Percentiles rank a stretch among this genome's conserved stretches.
phyloP scores from a whole-genome alignment of 2,329 filamentous ascomycete genomes.

The Chaetothyriales sp. region DNA sequence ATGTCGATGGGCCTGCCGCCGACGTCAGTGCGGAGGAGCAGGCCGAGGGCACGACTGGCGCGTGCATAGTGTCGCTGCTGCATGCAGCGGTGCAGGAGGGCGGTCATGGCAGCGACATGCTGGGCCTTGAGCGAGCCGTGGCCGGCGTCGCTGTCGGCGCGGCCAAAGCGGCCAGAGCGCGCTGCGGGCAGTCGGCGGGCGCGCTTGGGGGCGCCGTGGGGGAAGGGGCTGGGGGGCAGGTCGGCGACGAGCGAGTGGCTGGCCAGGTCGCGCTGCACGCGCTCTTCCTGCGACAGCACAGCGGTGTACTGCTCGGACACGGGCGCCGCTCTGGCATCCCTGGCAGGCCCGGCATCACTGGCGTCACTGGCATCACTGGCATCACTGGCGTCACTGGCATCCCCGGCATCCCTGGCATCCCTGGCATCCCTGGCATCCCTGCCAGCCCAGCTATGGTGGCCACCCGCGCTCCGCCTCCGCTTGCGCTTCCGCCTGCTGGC shows the following conservation, averaged over 20 bases:
- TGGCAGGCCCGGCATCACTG: background rate
- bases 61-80: conserved; percentile 55
- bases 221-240: conserved; percentile 28
- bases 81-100: conserved; percentile 60
- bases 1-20: conserved; percentile 50
- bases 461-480: background rate
- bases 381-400: conserved; percentile 3
- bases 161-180: too few species aligned
- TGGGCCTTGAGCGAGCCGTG: conserved; percentile 24
- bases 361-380: conserved; percentile 22
- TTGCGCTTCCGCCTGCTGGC: background rate
- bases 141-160: background rate
- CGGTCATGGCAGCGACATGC: conserved; percentile 54
- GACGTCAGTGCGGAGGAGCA: conserved; percentile 53
- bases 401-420: conserved; percentile 2
- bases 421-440: conserved; percentile 22
- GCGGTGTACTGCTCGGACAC: conserved; percentile 11
- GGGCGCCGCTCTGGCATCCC: conserved; percentile 3
- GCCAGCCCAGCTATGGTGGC: background rate
- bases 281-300: conserved; percentile 27
- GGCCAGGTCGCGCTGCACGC: conserved; percentile 25
- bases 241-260: conserved; percentile 24
- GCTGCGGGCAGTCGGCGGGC: conserved; percentile 3
- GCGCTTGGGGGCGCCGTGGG: conserved; percentile 22
- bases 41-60: conserved; percentile 60